These are phyloP conservation scores for Tylopilus intermedius DNA, from an alignment of 768 basidiomycete genomes.

Conservation along the genomic window DNA sequence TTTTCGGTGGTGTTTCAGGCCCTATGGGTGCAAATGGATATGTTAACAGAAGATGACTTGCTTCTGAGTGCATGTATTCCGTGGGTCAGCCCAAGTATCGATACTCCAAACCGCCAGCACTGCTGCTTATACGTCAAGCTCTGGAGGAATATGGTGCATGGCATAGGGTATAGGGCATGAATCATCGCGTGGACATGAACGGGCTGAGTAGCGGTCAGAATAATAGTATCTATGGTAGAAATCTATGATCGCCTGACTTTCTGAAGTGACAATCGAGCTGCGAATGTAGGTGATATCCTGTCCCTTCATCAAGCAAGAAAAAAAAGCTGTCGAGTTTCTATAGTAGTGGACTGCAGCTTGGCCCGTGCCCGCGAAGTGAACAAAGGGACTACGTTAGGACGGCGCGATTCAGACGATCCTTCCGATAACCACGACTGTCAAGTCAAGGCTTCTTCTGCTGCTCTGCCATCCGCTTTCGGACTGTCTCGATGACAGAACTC, in stretches of 20 bases:
- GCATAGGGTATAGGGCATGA: not conserved
- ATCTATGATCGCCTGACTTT: constrained; percentile 10
- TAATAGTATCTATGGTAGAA: constrained; percentile 4
- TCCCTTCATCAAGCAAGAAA: constrained; percentile 1
- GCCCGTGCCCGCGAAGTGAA: no score
- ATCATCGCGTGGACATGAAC: constrained; percentile 4
- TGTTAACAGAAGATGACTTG: not conserved
- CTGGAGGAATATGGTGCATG: not conserved
- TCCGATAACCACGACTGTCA: constrained; percentile 8
- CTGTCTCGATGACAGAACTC: constrained; percentile 28
- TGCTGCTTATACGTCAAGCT: not conserved
- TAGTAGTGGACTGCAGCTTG: constrained; percentile 7
- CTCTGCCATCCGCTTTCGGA: constrained; percentile 31
- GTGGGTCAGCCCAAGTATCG: not conserved
- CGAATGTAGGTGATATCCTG: constrained; percentile 1
- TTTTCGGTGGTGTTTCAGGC: not conserved
- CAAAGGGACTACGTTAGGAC: not conserved
- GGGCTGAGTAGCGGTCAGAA: not conserved
- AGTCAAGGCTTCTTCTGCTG: constrained; percentile 27
- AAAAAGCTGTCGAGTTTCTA: constrained; percentile 13
- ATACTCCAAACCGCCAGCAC: constrained; percentile 5
- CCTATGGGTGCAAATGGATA: constrained; percentile 6
- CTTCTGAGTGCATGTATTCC: not conserved
- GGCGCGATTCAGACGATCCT: constrained; percentile 4
- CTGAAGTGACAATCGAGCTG: not conserved